Base-by-base conservation (phyloP, 2,329 filamentous ascomycete genomes). In the Paraphoma chrysanthemicola region DNA sequence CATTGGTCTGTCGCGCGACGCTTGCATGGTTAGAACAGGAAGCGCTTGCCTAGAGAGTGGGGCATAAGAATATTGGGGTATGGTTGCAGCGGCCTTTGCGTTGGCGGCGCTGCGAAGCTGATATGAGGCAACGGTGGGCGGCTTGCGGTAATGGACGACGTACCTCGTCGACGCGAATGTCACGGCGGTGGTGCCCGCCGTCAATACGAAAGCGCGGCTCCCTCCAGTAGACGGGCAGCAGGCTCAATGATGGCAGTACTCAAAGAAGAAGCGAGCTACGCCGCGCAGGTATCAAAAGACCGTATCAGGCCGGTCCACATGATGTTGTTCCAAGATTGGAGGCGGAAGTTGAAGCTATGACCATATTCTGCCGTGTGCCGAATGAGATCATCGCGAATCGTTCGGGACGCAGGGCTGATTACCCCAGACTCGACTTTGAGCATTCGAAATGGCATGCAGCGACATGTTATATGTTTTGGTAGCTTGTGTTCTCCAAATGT, bases 1-100 rank as follows among this genome's bases (percentile, higher is more conserved):
- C 80, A 82, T 82, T 18, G 61, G 53, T 49, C 51, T 53, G 49
- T 46, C 54, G 59, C 53, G 33, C 48, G 51, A 47, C 38, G 53
- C 48, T 33, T 52, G 53, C 59, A 62, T 64, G 55, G 53, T 66
- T 41, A 64, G 63, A 43, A 44, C 36, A 16, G 43, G 30, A 51
- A 48, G 53, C 47, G 46, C 51, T 17, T 38, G 31, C 17, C 16
- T 18, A 42, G 18, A 29, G 18, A 55, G 16, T 11, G 38, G n/a
- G 38, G 48, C 12, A 33, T 42, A 28, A 43, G 29, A 44, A 16
- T 17, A 14, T 11, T 7, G 2, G 11, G 11, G 14, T n/a, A 9
- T 16, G 8, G 16, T 36, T 14, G 33, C 9, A 36, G 6, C 17
- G 16, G 14, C 18, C 17, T 6, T 18, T 23, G 42, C 42, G 42